These are phyloP conservation scores for Fusarium sororula DNA, from an alignment of 2,329 filamentous ascomycete genomes.

Conservation along the genomic window DNA sequence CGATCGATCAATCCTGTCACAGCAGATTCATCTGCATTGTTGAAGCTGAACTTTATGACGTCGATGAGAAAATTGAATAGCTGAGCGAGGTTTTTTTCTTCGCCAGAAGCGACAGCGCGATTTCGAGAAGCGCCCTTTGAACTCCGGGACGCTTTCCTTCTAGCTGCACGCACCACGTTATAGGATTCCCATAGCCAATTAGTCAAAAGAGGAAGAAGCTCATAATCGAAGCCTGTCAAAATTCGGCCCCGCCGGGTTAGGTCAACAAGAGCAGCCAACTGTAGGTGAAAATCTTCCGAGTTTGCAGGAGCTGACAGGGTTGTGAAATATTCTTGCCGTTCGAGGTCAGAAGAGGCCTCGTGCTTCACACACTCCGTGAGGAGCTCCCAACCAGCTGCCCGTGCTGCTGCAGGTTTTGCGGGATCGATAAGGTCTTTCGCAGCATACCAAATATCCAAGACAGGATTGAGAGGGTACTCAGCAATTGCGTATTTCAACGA, in stretches of 20 bases:
- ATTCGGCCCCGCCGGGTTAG: slow-evolving; percentile 70
- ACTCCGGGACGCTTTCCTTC: slow-evolving; percentile 55
- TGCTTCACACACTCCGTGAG: slow-evolving; percentile 73
- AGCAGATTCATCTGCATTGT: slow-evolving; percentile 70
- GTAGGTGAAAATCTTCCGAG: slow-evolving; percentile 71
- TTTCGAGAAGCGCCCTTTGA: slow-evolving; percentile 51
- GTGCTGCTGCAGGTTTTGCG: slow-evolving; percentile 61
- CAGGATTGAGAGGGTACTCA: slow-evolving; percentile 67
- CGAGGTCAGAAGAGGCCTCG: slow-evolving; percentile 69
- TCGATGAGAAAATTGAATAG: slow-evolving; percentile 73
- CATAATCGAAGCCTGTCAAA: slow-evolving; percentile 73
- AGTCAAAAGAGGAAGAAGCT: slow-evolving; percentile 69
- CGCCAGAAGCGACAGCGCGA: slow-evolving; percentile 53
- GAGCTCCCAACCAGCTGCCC: slow-evolving; percentile 71
- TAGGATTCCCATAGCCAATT: slow-evolving; percentile 68
- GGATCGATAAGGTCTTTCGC: slow-evolving; percentile 71
- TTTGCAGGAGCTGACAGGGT: slow-evolving; percentile 65
- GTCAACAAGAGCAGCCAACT: slow-evolving; percentile 70
- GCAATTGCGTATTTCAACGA: slow-evolving; percentile 65
- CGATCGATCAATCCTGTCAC: slow-evolving; percentile 69
- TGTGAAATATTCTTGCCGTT: slow-evolving; percentile 72
- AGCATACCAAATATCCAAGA: slow-evolving; percentile 72
- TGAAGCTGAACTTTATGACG: slow-evolving; percentile 80
- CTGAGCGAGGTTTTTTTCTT: slow-evolving; percentile 70
- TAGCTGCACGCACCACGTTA: slow-evolving; percentile 59